Base-by-base conservation (phyloP, 2,329 filamentous ascomycete species). In the Colletotrichum agaves region DNA sequence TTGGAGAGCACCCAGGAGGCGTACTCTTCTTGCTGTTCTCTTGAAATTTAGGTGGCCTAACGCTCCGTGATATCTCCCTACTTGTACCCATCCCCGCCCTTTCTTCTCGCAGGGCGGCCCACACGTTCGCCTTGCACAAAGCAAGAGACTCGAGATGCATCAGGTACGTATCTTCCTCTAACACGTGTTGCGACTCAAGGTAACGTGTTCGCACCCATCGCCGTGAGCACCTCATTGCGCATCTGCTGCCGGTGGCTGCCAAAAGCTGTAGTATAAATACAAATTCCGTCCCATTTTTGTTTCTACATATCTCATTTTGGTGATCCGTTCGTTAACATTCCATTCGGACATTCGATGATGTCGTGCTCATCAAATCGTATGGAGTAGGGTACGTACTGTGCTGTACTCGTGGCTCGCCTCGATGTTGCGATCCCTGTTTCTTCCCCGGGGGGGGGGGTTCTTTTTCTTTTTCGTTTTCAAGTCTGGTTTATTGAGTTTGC, bases 111-210 rank as follows among this genome's bases (percentile, higher is more conserved):
- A n/a, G 19, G 15, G n/a, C 35, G 15, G 12, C 35, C 13, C 53
- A 53, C 35, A 33, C 39, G 57, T 56, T 43, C 63, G 63, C 57
- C 63, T 61, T 65, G 41, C 49, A 50, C 56, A 23, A 55, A 39
- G 19, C 60, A 27, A 15, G 35, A 37, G 35, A 27, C 5, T 27
- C 27, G 5, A 61, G 47, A 33, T 8, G 62, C 27, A 12, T 10
- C 2, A 15, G 55, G 39, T 53, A 65, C 47, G 62, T 49, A 49
- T 49, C 21, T 11, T 23, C 27, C 27, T 11, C 13, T 23, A 31
- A 15, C 47, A 50, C 47, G 47, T 50, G 27, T 23, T 21, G 27
- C 27, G 19, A n/a, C 17, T 23, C 17, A 19, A 58, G n/a, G 52
- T 37, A 57, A 39, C 33, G 19, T 44, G 27, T 37, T 27, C 6